Base-by-base conservation (phyloP, 192 early-diverging fungal species). In the Coemansia sp. region DNA sequence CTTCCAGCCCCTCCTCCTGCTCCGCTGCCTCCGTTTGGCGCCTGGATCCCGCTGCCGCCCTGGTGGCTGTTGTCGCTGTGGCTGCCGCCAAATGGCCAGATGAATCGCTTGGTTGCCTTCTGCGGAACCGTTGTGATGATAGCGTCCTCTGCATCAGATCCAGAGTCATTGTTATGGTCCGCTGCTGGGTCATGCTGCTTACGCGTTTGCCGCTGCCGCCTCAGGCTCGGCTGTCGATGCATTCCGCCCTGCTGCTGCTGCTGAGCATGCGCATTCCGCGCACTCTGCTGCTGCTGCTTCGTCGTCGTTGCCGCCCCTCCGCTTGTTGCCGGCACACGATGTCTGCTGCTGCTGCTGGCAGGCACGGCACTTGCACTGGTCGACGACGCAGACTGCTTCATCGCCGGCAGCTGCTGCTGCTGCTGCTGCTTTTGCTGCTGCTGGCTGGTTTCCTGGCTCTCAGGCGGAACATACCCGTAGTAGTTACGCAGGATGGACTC, bases 21-120 rank as follows among this genome's bases (percentile, higher is more conserved):
- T 31, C 57, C 50, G 6, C 42, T n/a, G n/a, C n/a, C n/a, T n/a
- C n/a, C 57, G 23, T 50, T 50, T 2, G 50, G 11, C 11, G 38
- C n/a, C n/a, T 56, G 23, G 11, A 9, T 10, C 34, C 31, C 28
- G 38, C 19, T 15, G 45, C 25, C 34, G 33, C 37, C 50, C 5
- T 37, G 36, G 17, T 45, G 53, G 48, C 57, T 53, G 48, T n/a
- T n/a, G n/a, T 42, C 23, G 13, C 2, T 48, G 9, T 48, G 45
- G 61, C 59, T 45, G 40, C 50, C 31, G 27, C 72, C 72, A 50
- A 81, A 75, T 4, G 73, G 78, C 78, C 78, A 81, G 23, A 75
- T 71, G 22, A 81, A 81, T 31, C 78, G 78, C 65, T 81, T 81
- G 25, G 71, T 74, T 6, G 73, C 78, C 59, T 74, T 74, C 40